phyloP scores from a whole-genome alignment of 495 filamentous ascomycete species.

The Aspergillus affinis region DNA sequence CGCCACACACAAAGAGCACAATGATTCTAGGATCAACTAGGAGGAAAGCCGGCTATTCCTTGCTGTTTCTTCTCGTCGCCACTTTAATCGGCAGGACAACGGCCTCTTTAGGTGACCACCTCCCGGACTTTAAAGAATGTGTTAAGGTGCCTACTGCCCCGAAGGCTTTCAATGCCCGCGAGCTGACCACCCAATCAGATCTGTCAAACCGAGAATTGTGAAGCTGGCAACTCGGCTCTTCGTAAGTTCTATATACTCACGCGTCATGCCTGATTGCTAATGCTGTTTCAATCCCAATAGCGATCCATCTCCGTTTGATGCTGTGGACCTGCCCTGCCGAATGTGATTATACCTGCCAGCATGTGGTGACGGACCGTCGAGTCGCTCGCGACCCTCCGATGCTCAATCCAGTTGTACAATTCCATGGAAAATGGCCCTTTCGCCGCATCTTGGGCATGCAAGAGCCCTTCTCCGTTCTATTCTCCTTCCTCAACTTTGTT shows the following conservation, averaged over 20 bases:
- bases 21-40: constrained; percentile 30
- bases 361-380: constrained; percentile 79
- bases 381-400: constrained; percentile 62
- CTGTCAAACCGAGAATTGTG: constrained; percentile 80
- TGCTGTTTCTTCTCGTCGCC: constrained; percentile 39
- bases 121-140: constrained; percentile 88
- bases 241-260: constrained; percentile 38
- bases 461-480: constrained; percentile 90
- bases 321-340: constrained; percentile 75
- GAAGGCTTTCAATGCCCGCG: constrained; percentile 3
- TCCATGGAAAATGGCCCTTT: constrained; percentile 99
- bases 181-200: constrained; percentile 51
- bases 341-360: constrained; percentile 98
- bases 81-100: constrained; percentile 49
- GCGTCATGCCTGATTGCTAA: constrained; percentile 21
- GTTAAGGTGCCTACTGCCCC: constrained; percentile 59
- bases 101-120: constrained; percentile 80
- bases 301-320: constrained; percentile 51
- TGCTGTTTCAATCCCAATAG: constrained; percentile 20
- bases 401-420: constrained; percentile 74
- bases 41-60: constrained; percentile 23
- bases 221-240: constrained; percentile 44
- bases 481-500: constrained; percentile 83
- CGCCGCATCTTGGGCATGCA: constrained; percentile 85
- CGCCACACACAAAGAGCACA: constrained; percentile 20